Evolutionary conservation across 345 rosid genomes (phyloP), one percentile per base, ranked within the genome.

Genomic region (Boechera retrofracta): DNA sequence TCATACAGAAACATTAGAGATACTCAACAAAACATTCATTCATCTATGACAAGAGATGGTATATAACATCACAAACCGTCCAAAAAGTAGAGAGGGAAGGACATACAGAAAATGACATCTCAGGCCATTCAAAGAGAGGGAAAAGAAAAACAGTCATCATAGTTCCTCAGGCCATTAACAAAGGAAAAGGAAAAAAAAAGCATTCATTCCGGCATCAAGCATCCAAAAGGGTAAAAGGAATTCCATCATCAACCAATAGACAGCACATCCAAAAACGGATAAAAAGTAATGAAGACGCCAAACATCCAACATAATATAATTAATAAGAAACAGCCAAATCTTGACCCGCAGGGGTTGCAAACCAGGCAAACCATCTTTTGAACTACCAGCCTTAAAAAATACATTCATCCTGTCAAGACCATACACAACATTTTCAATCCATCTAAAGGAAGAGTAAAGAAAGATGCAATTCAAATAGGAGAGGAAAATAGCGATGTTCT

Each of bases 321-420:
- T 28, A 44, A 12, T 42, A 69, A 6, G 44, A 31, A 64, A 57
- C 11, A 16, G 76, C 55, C 71, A 71, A 18, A 49, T 56, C 54
- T 64, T 71, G 72, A 71, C 72, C 38, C 49, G 29, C 16, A 77
- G 10, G 10, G 39, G 70, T 21, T 5, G 60, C 53, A 33, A 24
- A 54, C 55, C 28, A 54, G 35, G 72, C 69, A 75, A 77, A 72
- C 45, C 41, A 67, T 33, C 76, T 84, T 63, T 64, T 70, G 74
- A 38, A 74, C 76, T 64, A 82, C 81, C 77, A 55, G 83, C 67
- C 80, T 80, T 57, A 72, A 63, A 71, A 67, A 24, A 69, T 68
- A 71, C 85, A 86, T 81, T 83, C 74, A 82, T 57, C 49, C 53
- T 53, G 52, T 41, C 73, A 71, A 39, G 58, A 69, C 16, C 69